These are phyloP conservation scores for Leucosporidium yakuticum DNA, from an alignment of 768 basidiomycete species.

Conservation along the genomic window DNA sequence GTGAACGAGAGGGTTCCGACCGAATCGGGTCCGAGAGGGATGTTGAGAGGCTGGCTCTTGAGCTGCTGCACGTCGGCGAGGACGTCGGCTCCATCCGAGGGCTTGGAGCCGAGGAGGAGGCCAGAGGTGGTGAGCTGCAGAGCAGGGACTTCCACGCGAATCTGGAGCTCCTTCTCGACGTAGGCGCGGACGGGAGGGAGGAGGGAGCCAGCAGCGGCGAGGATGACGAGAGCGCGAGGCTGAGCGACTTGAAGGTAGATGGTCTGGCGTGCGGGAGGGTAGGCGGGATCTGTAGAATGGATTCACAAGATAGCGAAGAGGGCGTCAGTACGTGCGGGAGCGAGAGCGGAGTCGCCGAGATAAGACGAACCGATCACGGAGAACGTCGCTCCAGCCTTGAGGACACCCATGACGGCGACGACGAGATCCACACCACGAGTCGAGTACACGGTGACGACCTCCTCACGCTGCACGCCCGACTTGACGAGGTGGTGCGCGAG, in stretches of 20 bases:
- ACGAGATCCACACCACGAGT: conserved; percentile 93
- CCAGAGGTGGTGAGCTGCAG: conserved; percentile 66
- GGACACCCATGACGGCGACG: conserved; percentile 90
- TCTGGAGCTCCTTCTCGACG: conserved; percentile 66
- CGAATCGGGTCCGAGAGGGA: conserved; percentile 88
- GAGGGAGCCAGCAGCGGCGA: conserved; percentile 82
- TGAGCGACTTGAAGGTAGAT: conserved; percentile 88
- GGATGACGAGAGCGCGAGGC: conserved; percentile 81
- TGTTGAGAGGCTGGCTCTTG: conserved; percentile 66
- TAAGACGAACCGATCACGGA: conserved; percentile 77
- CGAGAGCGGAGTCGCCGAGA: neutral
- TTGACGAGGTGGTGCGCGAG: conserved; percentile 83
- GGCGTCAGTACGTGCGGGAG: conserved; percentile 10
- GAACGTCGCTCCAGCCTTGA: conserved; percentile 94
- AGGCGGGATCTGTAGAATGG: conserved; percentile 71
- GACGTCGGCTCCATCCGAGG: conserved; percentile 51
- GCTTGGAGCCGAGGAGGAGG: conserved; percentile 58
- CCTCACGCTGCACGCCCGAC: conserved; percentile 79
- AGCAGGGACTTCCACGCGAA: conserved; percentile 85
- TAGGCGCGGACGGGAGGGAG: conserved; percentile 75
- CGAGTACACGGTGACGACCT: conserved; percentile 97
- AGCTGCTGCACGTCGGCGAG: conserved; percentile 52
- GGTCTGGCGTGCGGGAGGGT: conserved; percentile 85
- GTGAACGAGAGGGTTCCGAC: conserved; percentile 93
- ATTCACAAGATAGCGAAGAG: neutral